Evolutionary conservation across 2,329 filamentous ascomycete genomes (phyloP), one percentile per base, ranked within the genome.

Genomic region (Phoma herbarum): DNA sequence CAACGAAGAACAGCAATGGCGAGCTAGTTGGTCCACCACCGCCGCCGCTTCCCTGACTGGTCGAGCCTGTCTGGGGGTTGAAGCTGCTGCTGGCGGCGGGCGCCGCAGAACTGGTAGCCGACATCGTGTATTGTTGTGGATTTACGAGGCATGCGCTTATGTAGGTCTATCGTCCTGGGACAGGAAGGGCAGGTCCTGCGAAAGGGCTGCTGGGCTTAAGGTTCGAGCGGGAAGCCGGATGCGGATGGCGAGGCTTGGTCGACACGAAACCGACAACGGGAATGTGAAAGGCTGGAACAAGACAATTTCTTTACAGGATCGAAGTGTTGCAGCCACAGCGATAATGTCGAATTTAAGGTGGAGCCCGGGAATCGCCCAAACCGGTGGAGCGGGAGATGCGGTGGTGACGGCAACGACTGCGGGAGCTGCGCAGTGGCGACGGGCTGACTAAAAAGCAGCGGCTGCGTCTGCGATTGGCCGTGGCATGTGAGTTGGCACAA

Each of bases 1-100:
- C 94, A 56, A 98, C 93, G 76, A 98, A 97, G 81, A 98, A 98
- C 6, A 95, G 82, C 56, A 95, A 78, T 37, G 91, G 91, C 35
- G 90, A 93, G 74, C 85, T 91, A 43, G 87, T 90, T 33, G 85
- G 85, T 41, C 82, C 82, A 62, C 75, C 76, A 45, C 73, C 72
- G 53, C 72, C 71, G 26, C 75, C 75, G 23, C 57, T 56, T 18
- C 57, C 47, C 45, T 31, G 52, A 45, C 49, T 51, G 14, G 52
- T 33, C n/a, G 41, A 43, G 23, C 22, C 10, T n/a, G 22, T 39
- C 20, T 35, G 29, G 46, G 61, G 59, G 41, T 37, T 55, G 43
- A 22, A 42, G 22, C 33, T 55, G 39, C 33, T 55, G 45, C 29
- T 37, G 3, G 43, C 28, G 35, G 45, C 41, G 29, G 31, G 42